Evolutionary conservation across 2,329 filamentous ascomycete genomes (phyloP).

Genomic region (Hypoxylon sp.): DNA sequence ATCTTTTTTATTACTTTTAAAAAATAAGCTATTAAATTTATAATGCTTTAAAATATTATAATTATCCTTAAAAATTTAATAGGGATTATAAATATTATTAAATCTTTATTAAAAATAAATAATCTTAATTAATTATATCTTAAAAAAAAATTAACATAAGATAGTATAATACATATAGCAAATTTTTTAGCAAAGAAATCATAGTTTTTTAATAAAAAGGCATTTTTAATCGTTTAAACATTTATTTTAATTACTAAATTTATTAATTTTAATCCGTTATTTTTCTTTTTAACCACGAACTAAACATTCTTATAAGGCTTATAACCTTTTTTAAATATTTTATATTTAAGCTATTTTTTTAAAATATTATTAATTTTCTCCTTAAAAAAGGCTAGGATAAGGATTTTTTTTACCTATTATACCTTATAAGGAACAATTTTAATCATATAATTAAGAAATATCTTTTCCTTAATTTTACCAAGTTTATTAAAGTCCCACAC

Average conservation of each 20-base stretch:
- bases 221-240: neutral
- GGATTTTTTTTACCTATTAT: slow-evolving; percentile 3
- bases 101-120: neutral
- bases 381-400: neutral
- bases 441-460: neutral
- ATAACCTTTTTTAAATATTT: neutral
- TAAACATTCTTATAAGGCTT: neutral
- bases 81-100: neutral
- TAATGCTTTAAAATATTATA: neutral
- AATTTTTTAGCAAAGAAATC: neutral
- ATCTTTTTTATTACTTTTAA: too few species aligned
- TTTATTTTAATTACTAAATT: neutral
- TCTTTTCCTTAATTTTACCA: neutral
- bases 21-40: neutral
- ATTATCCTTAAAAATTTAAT: neutral
- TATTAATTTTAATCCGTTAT: neutral
- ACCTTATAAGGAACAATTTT: neutral
- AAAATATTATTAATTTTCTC: neutral
- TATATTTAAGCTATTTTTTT: neutral
- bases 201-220: neutral
- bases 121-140: neutral
- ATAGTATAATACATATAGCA: too few species aligned
- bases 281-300: neutral
- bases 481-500: too few species aligned
- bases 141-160: too few species aligned